A percentile compares a stretch with the other conserved stretches of the same genome.
Conservation (phyloP, 352 stramenopile genomes). For the Phytophthora tentaculata region DNA sequence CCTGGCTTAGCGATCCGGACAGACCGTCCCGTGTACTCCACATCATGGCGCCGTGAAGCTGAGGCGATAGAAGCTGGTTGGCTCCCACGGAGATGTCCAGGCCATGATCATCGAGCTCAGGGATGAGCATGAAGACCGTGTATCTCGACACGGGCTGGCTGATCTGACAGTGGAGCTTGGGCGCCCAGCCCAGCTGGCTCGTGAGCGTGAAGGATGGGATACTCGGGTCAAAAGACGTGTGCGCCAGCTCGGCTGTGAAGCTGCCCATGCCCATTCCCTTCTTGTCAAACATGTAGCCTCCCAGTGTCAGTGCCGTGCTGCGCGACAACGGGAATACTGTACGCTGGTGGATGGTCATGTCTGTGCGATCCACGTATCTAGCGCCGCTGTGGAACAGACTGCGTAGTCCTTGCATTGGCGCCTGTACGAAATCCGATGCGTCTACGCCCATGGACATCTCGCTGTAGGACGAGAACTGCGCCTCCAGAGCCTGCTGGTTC, state of each 20-base stretch:
- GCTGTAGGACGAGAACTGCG: conserved; percentile 81
- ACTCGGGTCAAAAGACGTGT: conserved; percentile 72
- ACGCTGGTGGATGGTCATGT: conserved; percentile 86
- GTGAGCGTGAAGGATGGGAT: conserved; percentile 64
- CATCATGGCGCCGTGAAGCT: conserved; percentile 82
- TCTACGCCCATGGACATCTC: conserved; percentile 86
- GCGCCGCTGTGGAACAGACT: conserved; percentile 54
- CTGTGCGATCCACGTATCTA: conserved; percentile 62
- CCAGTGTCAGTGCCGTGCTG: conserved; percentile 65
- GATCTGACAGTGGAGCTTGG: conserved; percentile 78
- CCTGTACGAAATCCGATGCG: conserved; percentile 72
- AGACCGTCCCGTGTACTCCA: conserved; percentile 81
- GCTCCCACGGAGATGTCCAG: conserved; percentile 76
- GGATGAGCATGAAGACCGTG: conserved; percentile 79
- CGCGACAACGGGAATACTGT: conserved; percentile 69
- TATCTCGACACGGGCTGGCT: conserved; percentile 73
- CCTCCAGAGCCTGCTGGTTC: conserved; percentile 76
- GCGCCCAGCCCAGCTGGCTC: conserved; percentile 79
- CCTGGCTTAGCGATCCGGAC: conserved; percentile 64
- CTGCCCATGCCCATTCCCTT: conserved; percentile 71
- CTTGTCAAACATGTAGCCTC: conserved; percentile 88
- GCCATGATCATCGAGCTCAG: conserved; percentile 72
- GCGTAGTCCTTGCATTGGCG: conserved; percentile 62
- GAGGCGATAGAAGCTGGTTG: conserved; percentile 65
- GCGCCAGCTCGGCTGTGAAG: conserved; percentile 68